A percentile compares a stretch with the other conserved stretches of the same genome.
Evolutionary conservation across 2,329 filamentous ascomycete species (phyloP).

Genomic region (Epichloe gansuensis): DNA sequence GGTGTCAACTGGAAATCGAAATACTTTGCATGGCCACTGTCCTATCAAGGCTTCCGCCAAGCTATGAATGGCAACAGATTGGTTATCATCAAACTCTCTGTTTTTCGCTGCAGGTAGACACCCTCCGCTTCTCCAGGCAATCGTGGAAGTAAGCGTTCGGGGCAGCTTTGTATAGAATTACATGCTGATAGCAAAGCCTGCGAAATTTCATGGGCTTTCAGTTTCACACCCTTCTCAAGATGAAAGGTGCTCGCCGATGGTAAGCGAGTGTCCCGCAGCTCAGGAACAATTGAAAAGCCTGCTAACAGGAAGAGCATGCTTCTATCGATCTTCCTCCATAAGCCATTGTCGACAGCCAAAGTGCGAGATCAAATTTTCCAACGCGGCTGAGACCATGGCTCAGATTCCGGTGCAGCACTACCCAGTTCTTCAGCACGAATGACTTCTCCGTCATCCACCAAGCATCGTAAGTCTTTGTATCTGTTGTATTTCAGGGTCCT

Average conservation of each 20-base stretch:
- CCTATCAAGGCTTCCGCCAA: not conserved
- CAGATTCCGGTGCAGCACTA: not conserved
- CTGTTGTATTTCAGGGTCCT: not conserved
- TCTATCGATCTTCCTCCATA: not conserved
- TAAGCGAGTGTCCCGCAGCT: not conserved
- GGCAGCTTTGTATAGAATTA: not conserved
- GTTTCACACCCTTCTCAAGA: not conserved
- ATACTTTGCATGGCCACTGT: not conserved
- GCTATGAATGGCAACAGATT: not conserved
- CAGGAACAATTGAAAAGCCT: not conserved
- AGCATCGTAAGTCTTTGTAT: not conserved
- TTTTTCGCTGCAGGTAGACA: not conserved
- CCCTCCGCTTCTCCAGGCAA: not conserved
- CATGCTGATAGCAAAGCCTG: not conserved
- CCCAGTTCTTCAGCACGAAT: not conserved
- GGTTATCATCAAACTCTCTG: not conserved
- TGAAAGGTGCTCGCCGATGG: not conserved
- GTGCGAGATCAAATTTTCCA: not conserved
- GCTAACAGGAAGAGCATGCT: not conserved
- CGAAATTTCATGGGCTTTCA: not conserved
- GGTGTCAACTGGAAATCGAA: not conserved
- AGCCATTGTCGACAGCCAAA: conserved; percentile 2
- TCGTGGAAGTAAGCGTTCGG: not conserved
- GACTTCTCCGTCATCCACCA: not conserved
- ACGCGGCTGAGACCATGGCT: not conserved